A percentile compares a stretch with the other conserved stretches of the same genome.
phyloP scores from a whole-genome alignment of 179 eudicot genomes.

The Heliamphora pulchella region DNA sequence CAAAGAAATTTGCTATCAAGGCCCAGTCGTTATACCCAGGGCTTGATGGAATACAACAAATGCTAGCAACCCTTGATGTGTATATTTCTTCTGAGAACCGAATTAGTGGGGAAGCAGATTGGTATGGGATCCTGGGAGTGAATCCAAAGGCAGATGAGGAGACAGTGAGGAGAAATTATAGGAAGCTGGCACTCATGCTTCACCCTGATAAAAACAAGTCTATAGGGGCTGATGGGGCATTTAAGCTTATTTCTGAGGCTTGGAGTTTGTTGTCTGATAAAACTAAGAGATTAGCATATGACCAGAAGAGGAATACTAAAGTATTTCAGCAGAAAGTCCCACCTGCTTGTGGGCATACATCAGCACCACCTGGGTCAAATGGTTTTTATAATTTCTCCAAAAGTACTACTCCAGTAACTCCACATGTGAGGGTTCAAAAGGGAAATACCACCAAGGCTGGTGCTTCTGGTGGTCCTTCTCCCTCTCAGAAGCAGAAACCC shows the following conservation, averaged over 20 bases:
- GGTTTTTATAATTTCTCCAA: constrained; percentile 59
- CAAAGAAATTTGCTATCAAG: constrained; percentile 59
- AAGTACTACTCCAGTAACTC: constrained; percentile 31
- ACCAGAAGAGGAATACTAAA: constrained; percentile 34
- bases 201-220: constrained; percentile 79
- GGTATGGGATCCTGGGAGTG: constrained; percentile 61
- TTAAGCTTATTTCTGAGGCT: constrained; percentile 60
- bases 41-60: constrained; percentile 60
- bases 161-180: constrained; percentile 53
- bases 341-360: constrained; percentile 24
- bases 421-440: constrained; percentile 33
- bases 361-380: constrained; percentile 36
- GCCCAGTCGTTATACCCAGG: constrained; percentile 55
- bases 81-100: constrained; percentile 48
- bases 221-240: constrained; percentile 79
- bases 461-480: constrained; percentile 30
- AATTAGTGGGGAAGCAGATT: constrained; percentile 50
- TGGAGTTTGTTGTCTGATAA: constrained; percentile 65
- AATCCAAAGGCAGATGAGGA: constrained; percentile 46
- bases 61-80: constrained; percentile 61
- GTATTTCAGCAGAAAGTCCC: constrained; percentile 30
- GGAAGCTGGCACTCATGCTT: constrained; percentile 64
- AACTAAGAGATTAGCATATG: constrained; percentile 50
- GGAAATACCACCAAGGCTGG: constrained; percentile 17
- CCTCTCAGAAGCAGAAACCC: constrained; percentile 26